Percentiles rank a stretch among this genome's conserved stretches.
Conservation (phyloP, 495 filamentous ascomycete species). For the Opeltia flavorubescens region DNA sequence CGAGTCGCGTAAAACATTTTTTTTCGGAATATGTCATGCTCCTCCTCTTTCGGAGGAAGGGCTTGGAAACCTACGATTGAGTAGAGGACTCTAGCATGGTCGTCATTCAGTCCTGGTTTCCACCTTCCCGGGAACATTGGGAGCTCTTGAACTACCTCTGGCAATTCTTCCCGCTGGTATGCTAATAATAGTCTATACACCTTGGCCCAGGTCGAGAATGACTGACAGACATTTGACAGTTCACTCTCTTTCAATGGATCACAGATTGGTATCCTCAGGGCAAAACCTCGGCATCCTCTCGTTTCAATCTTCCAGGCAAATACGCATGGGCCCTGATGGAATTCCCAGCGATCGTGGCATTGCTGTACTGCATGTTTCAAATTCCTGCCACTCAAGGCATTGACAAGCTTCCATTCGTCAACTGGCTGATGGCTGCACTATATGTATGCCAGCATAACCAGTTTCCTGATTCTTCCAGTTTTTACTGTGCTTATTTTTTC, state of each 20-base stretch:
- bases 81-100: slow-evolving; percentile 15
- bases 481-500: slow-evolving; percentile 25
- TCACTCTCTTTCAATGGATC: slow-evolving; percentile 48
- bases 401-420: slow-evolving; percentile 45
- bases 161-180: slow-evolving; percentile 34
- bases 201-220: neutral
- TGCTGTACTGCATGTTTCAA: slow-evolving; percentile 61
- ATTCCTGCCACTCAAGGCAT: slow-evolving; percentile 41
- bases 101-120: slow-evolving; percentile 27
- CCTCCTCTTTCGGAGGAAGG: too few species aligned
- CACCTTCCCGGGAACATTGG: slow-evolving; percentile 37
- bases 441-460: slow-evolving; percentile 30
- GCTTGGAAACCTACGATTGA: neutral
- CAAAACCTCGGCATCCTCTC: slow-evolving; percentile 64
- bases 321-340: slow-evolving; percentile 84
- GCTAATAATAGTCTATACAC: neutral
- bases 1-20: too few species aligned
- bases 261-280: slow-evolving; percentile 56
- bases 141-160: slow-evolving; percentile 25
- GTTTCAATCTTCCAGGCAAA: slow-evolving; percentile 78
- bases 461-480: slow-evolving; percentile 9
- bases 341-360: slow-evolving; percentile 53
- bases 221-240: slow-evolving; percentile 21
- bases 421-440: slow-evolving; percentile 49
- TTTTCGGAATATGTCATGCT: too few species aligned